Base-by-base conservation (phyloP, 1,284 basidiomycete species). In the Grifola frondosa region DNA sequence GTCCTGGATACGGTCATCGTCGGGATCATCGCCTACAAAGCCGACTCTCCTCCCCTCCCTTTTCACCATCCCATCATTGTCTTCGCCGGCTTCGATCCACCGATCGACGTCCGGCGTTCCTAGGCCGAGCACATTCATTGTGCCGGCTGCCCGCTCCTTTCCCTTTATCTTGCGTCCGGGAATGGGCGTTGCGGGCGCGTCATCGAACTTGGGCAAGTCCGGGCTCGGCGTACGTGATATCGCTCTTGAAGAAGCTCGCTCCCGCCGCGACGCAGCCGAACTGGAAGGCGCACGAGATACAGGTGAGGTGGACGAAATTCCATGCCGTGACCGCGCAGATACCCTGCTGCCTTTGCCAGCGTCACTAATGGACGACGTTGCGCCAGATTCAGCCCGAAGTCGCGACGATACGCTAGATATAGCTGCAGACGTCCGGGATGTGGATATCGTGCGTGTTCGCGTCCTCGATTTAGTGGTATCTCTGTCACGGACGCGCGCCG, bases 211-310 rank as follows among this genome's bases (percentile, higher is more conserved):
- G 0, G 74, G 75, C 17, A 81, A 58, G 22, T 77, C 75, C 3
- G 81, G 80, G 26, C 80, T 82, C 10, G 78, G 72, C 3, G 76
- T 77, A 42, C 66, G 68, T 54, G 61, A 58, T 20, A 15, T 34
- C n/a, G n/a, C n/a, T n/a, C n/a, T n/a, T n/a, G n/a, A n/a, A n/a
- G n/a, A n/a, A n/a, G n/a, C n/a, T n/a, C n/a, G n/a, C n/a, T n/a
- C n/a, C n/a, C n/a, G n/a, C 25, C 35, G 62, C 37, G 52, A 53
- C 39, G 50, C 32, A 43, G 53, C 49, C 53, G 51, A 53, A 30
- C 48, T 44, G 3, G 51, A 53, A 9, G 24, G 46, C 31, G 36
- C 42, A n/a, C 19, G 38, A 12, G 43, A 40, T 1, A 42, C 30
- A 20, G 48, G 35, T 1, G 44, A 47, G 11, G 43, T 45, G 9